Conservation (phyloP, 108 stramenopile genomes). For the Conticribra weissflogii region DNA sequence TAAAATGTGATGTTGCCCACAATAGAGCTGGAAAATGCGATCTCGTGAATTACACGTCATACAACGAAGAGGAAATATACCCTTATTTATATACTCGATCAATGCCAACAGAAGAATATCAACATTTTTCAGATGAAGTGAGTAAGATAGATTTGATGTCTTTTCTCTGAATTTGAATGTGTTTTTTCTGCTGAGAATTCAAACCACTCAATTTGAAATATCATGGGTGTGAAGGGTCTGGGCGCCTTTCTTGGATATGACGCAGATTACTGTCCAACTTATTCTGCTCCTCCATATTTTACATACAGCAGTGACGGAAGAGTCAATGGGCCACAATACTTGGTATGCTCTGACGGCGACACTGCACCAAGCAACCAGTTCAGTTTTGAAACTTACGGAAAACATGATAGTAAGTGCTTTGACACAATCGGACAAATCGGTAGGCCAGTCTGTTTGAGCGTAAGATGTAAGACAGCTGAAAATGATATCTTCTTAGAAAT, state of each 20-base stretch:
- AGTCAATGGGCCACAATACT: conserved; percentile 9
- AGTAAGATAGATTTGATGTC: too few species aligned
- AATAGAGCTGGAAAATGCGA: conserved; percentile 18
- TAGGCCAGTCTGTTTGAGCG: conserved; percentile 27
- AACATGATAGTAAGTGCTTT: conserved; percentile 18
- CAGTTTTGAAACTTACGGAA: conserved; percentile 32
- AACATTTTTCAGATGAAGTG: conserved; percentile 23
- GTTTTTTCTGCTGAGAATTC: too few species aligned
- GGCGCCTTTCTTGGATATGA: conserved; percentile 27
- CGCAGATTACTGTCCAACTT: conserved; percentile 34
- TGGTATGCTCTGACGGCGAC: conserved; percentile 12
- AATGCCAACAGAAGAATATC: conserved; percentile 11
- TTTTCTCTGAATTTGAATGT: not conserved
- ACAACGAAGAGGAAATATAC: conserved; percentile 14
- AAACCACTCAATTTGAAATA: too few species aligned
- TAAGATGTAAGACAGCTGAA: conserved; percentile 8
- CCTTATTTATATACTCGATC: conserved; percentile 4
- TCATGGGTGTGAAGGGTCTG: too few species aligned
- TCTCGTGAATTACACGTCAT: conserved; percentile 32
- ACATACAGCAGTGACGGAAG: conserved; percentile 6
- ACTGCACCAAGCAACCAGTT: conserved; percentile 8
- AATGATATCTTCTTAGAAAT: conserved; percentile 10
- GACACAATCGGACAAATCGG: conserved; percentile 21
- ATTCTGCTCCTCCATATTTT: conserved; percentile 24
- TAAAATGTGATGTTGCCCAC: conserved; percentile 26